Base-by-base conservation (phyloP, 805 yeast genomes). In the Ogataea paraovalis region DNA sequence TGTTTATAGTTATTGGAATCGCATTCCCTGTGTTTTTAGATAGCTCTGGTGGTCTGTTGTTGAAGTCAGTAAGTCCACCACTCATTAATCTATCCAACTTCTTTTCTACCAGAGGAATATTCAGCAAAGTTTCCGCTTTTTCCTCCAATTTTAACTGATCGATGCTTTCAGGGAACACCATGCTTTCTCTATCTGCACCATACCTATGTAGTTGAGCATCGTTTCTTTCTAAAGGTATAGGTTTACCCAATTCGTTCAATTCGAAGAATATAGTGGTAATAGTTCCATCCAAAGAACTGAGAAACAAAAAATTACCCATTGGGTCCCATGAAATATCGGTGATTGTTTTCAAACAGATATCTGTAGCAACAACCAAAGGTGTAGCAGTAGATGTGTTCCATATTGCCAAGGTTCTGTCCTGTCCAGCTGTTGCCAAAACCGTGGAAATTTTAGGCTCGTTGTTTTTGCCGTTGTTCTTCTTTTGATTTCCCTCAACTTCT, bases 341-440 rank as follows among this genome's bases (percentile, higher is more conserved):
- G 27, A 94, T 84, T 0, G 96, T 77, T 54, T 86, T 88, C 34
- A 74, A 71, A 3, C 85, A 78, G 14, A 92, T 75, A 52, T 91
- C 95, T 37, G 79, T 79, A 1, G 91, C 87, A 7, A 90, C 87
- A 12, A 87, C 75, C 42, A 94, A 65, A 1, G 99, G 98, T 43
- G 87, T 74, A 4, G 90, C 78, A 44, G 74, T 75, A 2, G 78
- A 67, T 0, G 96, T 92, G 58, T 82, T 83, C 99, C 99, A 92
- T 5, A 92, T 72, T 0, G 90, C 96, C 34, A 94, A 66, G 1
- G 90, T 78, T 58, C 87, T 82, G 66, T 92, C 99, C 66, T 92
- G 98, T 10, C 98, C 98, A 13, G 92, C 97, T 25, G 97, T 86
- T 2, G 97, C 97, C n/a, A 92, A 72, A 0, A 92, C 78, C 0